Conservation (phyloP, 441 rosid genomes). For the Eruca vesicaria region DNA sequence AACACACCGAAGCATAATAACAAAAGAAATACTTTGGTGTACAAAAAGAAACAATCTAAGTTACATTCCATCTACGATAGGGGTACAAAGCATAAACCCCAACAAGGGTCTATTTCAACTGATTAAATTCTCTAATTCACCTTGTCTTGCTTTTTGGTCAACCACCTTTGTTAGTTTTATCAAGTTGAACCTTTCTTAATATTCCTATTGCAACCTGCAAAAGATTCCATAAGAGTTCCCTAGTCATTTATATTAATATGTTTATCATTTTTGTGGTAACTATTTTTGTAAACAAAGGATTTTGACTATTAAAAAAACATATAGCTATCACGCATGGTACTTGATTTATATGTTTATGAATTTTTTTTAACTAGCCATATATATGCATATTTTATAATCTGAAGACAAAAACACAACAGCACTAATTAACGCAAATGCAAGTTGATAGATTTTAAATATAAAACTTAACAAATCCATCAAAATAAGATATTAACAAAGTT, state of each 20-base stretch:
- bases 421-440: slow-evolving; percentile 8
- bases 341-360: not conserved
- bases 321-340: not conserved
- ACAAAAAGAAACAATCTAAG: not conserved
- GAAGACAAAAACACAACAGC: not conserved
- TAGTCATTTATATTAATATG: not conserved
- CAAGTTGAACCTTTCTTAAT: slow-evolving; percentile 4
- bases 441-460: not conserved
- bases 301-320: not conserved
- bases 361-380: not conserved
- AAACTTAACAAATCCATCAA: slow-evolving; percentile 4
- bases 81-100: not conserved
- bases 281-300: not conserved
- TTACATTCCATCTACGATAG: not conserved
- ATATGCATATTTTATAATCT: not conserved
- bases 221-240: slow-evolving; percentile 3
- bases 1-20: not conserved
- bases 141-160: not conserved
- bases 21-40: not conserved
- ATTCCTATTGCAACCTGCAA: not conserved
- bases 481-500: not conserved
- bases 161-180: not conserved
- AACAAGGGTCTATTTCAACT: not conserved
- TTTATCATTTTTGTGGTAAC: not conserved
- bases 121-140: not conserved